These are phyloP conservation scores for Aspergillus novoparasiticus DNA, from an alignment of 2,329 filamentous ascomycete genomes.

Conservation along the genomic window DNA sequence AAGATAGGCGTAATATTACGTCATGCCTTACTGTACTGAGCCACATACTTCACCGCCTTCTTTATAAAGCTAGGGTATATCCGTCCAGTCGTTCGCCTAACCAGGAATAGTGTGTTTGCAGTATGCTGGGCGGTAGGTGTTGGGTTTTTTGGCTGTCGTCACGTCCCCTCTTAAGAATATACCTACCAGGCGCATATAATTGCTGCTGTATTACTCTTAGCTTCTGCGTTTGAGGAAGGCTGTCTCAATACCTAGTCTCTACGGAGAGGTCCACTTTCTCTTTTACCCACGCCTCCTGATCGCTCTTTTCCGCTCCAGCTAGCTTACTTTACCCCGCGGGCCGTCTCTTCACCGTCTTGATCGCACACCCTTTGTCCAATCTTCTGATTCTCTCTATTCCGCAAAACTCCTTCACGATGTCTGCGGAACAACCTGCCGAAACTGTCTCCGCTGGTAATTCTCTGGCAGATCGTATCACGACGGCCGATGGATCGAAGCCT, in stretches of 20 bases:
- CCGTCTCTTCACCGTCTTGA: background rate
- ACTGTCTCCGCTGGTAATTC: slow-evolving; percentile 39
- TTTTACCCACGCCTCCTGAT: background rate
- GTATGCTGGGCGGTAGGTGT: slow-evolving; percentile 7
- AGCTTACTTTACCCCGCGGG: slow-evolving; percentile 10
- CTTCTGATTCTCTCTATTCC: background rate
- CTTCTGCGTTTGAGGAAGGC: background rate
- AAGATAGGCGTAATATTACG: background rate
- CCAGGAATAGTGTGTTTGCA: background rate
- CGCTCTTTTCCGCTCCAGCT: background rate
- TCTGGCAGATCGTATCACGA: slow-evolving; percentile 53
- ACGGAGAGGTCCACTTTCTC: background rate
- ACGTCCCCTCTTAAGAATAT: background rate
- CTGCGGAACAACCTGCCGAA: slow-evolving; percentile 36
- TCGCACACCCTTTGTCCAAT: background rate
- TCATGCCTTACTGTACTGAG: background rate
- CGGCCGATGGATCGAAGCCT: slow-evolving; percentile 36
- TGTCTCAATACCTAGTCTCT: background rate
- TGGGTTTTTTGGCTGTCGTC: slow-evolving; percentile 23
- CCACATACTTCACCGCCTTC: slow-evolving; percentile 18
- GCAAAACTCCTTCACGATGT: slow-evolving; percentile 32
- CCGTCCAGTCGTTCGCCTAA: slow-evolving; percentile 5
- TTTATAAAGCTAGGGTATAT: background rate
- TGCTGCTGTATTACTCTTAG: background rate
- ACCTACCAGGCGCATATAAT: background rate